These are phyloP conservation scores for Backusella parvicylindrica DNA, from an alignment of 192 early-diverging fungal species.

Conservation along the genomic window DNA sequence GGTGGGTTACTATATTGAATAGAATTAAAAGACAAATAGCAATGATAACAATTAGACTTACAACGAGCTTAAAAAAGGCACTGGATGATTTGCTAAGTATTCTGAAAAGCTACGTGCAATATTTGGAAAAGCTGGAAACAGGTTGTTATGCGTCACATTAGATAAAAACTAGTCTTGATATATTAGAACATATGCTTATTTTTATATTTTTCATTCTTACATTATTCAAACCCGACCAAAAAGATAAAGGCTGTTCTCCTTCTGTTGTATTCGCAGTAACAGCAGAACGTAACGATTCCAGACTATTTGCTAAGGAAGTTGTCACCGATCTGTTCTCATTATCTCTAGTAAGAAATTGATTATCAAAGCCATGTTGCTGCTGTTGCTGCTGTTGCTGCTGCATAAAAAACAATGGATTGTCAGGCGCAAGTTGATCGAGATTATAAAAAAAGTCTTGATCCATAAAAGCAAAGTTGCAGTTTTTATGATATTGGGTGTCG, in stretches of 20 bases:
- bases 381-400: conserved; percentile 3
- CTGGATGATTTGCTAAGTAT: conserved; percentile 23
- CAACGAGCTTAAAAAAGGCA: conserved; percentile 11
- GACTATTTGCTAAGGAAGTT: not conserved
- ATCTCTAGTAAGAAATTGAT: not conserved
- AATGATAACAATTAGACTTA: not conserved
- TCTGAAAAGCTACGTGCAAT: conserved; percentile 34
- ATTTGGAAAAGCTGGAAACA: conserved; percentile 30
- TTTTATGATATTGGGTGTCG: not conserved
- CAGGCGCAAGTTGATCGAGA: conserved; percentile 12
- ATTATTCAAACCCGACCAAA: conserved; percentile 32
- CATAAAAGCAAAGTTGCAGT: not conserved
- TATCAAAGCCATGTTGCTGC: not conserved
- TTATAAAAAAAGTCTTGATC: conserved; percentile 15
- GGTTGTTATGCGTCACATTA: conserved; percentile 24
- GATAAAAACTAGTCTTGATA: conserved; percentile 20
- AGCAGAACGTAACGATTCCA: conserved; percentile 8
- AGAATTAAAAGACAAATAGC: not conserved
- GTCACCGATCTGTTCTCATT: not conserved
- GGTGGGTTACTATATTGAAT: not conserved
- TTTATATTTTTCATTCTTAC: not conserved
- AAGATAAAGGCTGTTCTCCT: not conserved
- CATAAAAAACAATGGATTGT: conserved; percentile 18
- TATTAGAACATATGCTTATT: not conserved
- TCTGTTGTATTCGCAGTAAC: not conserved